These are phyloP conservation scores for Fusarium duplospermum DNA, from an alignment of 2,329 filamentous ascomycete genomes.

Conservation along the genomic window DNA sequence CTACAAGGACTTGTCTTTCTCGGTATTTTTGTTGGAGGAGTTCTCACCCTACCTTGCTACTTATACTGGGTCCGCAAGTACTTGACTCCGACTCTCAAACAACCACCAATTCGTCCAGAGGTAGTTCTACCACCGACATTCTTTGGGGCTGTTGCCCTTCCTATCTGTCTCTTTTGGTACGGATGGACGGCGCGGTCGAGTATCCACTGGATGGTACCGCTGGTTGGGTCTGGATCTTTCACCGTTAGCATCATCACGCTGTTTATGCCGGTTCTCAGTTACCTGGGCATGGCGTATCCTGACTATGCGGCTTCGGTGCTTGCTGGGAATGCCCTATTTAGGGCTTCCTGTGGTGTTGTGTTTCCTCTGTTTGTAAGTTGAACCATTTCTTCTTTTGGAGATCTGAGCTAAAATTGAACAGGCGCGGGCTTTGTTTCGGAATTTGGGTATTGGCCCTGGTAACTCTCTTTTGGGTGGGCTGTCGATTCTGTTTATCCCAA, in stretches of 20 bases:
- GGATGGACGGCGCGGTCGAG: conserved; percentile 10
- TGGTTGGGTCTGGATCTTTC: conserved; percentile 5
- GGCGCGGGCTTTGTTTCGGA: conserved; percentile 1
- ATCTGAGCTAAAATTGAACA: not conserved
- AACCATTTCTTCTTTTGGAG: not conserved
- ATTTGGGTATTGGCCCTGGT: not conserved
- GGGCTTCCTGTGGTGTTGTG: conserved; percentile 7
- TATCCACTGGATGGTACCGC: conserved; percentile 16
- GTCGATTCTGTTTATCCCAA: not conserved
- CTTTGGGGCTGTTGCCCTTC: conserved; percentile 72
- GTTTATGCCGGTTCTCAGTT: conserved; percentile 22
- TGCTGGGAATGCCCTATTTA: conserved; percentile 11
- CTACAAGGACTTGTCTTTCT: conserved; percentile 60
- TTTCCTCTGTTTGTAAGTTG: not conserved
- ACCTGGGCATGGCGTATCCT: conserved; percentile 19
- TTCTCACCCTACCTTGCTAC: conserved; percentile 11
- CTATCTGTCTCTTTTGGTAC: conserved; percentile 25
- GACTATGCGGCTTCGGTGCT: conserved; percentile 5
- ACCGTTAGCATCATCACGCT: not conserved
- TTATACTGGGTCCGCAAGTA: conserved; percentile 17
- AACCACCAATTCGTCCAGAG: not conserved
- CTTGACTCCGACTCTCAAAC: conserved; percentile 17
- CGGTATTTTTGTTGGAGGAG: conserved; percentile 15
- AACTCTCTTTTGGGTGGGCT: conserved; percentile 11
- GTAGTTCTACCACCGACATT: conserved; percentile 59